Evolutionary conservation across 2,329 filamentous ascomycete genomes (phyloP), one percentile per base, ranked within the genome.

Genomic region (Zelopaecilomyces penicillatus): DNA sequence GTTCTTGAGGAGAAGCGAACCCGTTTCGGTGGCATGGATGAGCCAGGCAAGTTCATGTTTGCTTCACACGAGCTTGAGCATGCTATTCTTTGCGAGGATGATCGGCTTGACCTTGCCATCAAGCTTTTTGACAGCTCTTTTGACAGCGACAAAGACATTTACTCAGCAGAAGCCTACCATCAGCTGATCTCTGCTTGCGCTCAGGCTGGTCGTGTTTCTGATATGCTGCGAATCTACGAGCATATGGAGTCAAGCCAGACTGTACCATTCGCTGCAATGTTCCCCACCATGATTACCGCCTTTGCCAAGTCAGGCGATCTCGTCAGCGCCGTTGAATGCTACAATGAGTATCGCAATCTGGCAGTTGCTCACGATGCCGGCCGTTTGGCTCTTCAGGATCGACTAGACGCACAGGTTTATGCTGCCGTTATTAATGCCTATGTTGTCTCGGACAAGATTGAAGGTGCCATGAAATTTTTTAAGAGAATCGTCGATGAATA

Each of bases 241-340:
- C 88, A 97, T 63, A 94, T 97, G 89, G 88, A 95, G 64, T 69
- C 76, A 32, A 82, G 78, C 54, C 82, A 82, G 45, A 78, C 87
- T 26, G 76, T 79, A 11, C 87, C 91, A 0, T 82, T 84, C 47
- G 83, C 88, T 5, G 80, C 84, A 38, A 87, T 91, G 42, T 97
- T 95, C 66, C 85, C 89, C 2, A 78, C 83, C 12, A 95, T 98
- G 87, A 96, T 98, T 62, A 82, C 85, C n/a, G 89, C 90, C 1
- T 97, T 95, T 60, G 87, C 87, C 49, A 77, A 78, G 36, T 78
- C 77, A 8, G 86, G 89, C 41, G 89, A 97, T 60, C 69, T 97
- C 37, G 75, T 82, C 56, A 94, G 86, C 54, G 93, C 90, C 19
- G 87, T 97, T 5, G 89, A 95, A 62, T 89, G 88, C 66, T 98